These are phyloP conservation scores for Lophium mytilinum DNA, from an alignment of 495 filamentous ascomycete species.

Conservation along the genomic window DNA sequence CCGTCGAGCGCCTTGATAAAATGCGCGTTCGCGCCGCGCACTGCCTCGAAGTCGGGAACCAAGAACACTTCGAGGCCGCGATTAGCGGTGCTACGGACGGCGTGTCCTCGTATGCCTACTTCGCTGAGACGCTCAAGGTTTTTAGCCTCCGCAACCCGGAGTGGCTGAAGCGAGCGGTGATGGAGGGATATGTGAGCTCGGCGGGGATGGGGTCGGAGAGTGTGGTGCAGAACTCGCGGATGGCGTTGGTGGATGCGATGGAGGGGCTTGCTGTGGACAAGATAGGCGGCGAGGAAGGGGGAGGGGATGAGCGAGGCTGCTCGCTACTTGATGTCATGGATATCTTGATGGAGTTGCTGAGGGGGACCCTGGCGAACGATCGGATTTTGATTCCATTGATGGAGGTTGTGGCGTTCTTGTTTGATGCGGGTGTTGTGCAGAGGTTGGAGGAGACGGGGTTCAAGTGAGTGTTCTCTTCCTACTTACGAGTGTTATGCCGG, in stretches of 20 bases:
- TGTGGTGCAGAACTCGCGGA: slow-evolving; percentile 63
- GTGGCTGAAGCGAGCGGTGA: slow-evolving; percentile 36
- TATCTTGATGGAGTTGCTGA: slow-evolving; percentile 39
- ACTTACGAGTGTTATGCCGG: not conserved
- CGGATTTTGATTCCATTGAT: slow-evolving; percentile 65
- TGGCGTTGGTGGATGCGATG: slow-evolving; percentile 48
- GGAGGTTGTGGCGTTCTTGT: slow-evolving; percentile 65
- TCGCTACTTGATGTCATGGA: slow-evolving; percentile 34
- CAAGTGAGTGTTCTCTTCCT: slow-evolving; percentile 18
- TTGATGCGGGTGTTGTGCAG: slow-evolving; percentile 47
- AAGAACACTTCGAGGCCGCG: slow-evolving; percentile 2
- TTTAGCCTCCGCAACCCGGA: slow-evolving; percentile 27
- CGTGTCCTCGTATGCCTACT: slow-evolving; percentile 32
- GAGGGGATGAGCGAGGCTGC: slow-evolving; percentile 25
- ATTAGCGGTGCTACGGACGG: slow-evolving; percentile 3
- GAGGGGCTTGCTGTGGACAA: slow-evolving; percentile 26
- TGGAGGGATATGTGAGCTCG: slow-evolving; percentile 73
- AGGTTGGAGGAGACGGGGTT: slow-evolving; percentile 23
- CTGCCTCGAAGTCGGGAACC: slow-evolving; percentile 12
- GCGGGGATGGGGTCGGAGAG: slow-evolving; percentile 79
- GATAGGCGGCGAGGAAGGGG: slow-evolving; percentile 35
- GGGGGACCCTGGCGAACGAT: slow-evolving; percentile 48
- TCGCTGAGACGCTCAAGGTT: slow-evolving; percentile 14
- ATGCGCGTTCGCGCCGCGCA: slow-evolving; percentile 61
- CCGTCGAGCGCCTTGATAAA: slow-evolving; percentile 83